These are phyloP conservation scores for Pseudodiploospora longispora DNA, from an alignment of 2,329 filamentous ascomycete genomes.

Conservation along the genomic window DNA sequence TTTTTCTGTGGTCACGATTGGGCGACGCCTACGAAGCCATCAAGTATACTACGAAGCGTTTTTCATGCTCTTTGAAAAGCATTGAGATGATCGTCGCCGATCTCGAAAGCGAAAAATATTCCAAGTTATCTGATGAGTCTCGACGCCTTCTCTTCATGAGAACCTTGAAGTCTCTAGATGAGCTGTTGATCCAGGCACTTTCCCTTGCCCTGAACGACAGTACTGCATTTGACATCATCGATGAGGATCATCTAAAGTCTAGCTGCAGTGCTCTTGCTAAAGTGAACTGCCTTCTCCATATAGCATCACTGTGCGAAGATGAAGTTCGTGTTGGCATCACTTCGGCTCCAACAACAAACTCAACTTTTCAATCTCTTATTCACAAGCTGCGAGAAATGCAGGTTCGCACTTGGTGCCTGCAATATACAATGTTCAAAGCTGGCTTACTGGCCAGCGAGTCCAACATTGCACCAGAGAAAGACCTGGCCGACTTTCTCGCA, in stretches of 20 bases:
- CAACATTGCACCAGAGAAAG: slow-evolving; percentile 60
- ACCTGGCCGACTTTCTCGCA: slow-evolving; percentile 71
- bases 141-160: slow-evolving; percentile 66
- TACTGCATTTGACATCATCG: slow-evolving; percentile 72
- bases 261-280: slow-evolving; percentile 66
- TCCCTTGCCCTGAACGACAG: slow-evolving; percentile 58
- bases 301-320: slow-evolving; percentile 76
- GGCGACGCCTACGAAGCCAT: slow-evolving; percentile 82
- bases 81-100: slow-evolving; percentile 72
- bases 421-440: slow-evolving; percentile 73
- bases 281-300: slow-evolving; percentile 67
- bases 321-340: slow-evolving; percentile 71
- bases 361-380: slow-evolving; percentile 45
- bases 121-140: slow-evolving; percentile 49
- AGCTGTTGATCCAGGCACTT: slow-evolving; percentile 65
- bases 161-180: slow-evolving; percentile 71
- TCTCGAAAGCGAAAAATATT: slow-evolving; percentile 54
- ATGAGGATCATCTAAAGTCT: slow-evolving; percentile 66
- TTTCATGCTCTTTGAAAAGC: slow-evolving; percentile 78
- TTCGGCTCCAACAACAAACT: slow-evolving; percentile 48
- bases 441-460: slow-evolving; percentile 60
- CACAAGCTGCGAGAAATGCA: slow-evolving; percentile 79
- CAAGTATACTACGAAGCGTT: slow-evolving; percentile 75
- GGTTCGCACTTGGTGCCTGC: slow-evolving; percentile 77
- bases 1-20: slow-evolving; percentile 88